A percentile compares a stretch with the other conserved stretches of the same genome.
Evolutionary conservation across 805 yeast species (phyloP).

Genomic region (Candida cerambycidarum): DNA sequence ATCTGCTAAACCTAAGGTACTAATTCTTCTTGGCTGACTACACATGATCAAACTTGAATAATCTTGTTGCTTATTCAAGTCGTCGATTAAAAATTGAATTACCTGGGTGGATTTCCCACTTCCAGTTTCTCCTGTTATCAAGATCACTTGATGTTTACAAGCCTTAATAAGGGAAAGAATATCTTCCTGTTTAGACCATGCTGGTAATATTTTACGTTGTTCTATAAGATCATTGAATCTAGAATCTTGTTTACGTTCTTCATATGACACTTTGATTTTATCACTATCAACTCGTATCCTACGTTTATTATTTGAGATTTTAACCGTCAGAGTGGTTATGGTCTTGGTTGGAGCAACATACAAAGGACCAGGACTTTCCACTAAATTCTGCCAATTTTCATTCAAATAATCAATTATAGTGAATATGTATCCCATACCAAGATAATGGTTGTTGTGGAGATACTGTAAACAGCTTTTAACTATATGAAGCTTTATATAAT

Average conservation of each 20-base stretch:
- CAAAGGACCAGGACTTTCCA: slow-evolving; percentile 65
- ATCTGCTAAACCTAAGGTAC: slow-evolving; percentile 92
- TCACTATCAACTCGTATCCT: slow-evolving; percentile 13
- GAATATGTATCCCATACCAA: slow-evolving; percentile 73
- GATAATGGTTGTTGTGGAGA: slow-evolving; percentile 39
- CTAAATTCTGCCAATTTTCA: slow-evolving; percentile 54
- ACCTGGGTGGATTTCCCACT: slow-evolving; percentile 96
- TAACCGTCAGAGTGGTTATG: slow-evolving; percentile 15
- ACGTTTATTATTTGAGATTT: neutral
- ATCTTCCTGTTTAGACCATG: slow-evolving; percentile 67
- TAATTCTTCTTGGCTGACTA: slow-evolving; percentile 95
- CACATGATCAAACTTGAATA: slow-evolving; percentile 67
- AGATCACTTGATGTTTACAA: slow-evolving; percentile 54
- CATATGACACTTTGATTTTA: slow-evolving; percentile 17
- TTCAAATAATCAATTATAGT: slow-evolving; percentile 78
- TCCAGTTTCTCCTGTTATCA: slow-evolving; percentile 96
- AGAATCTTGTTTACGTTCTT: slow-evolving; percentile 24
- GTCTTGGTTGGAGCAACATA: slow-evolving; percentile 6
- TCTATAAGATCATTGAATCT: slow-evolving; percentile 37
- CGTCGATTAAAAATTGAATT: slow-evolving; percentile 84
- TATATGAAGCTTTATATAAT: slow-evolving; percentile 64
- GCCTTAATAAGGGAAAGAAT: slow-evolving; percentile 55
- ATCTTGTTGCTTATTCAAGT: slow-evolving; percentile 48
- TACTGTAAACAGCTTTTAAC: slow-evolving; percentile 46
- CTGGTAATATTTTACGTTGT: slow-evolving; percentile 67